Base-by-base conservation (phyloP, 1,284 basidiomycete genomes). In the Cryptococcus sp. region DNA sequence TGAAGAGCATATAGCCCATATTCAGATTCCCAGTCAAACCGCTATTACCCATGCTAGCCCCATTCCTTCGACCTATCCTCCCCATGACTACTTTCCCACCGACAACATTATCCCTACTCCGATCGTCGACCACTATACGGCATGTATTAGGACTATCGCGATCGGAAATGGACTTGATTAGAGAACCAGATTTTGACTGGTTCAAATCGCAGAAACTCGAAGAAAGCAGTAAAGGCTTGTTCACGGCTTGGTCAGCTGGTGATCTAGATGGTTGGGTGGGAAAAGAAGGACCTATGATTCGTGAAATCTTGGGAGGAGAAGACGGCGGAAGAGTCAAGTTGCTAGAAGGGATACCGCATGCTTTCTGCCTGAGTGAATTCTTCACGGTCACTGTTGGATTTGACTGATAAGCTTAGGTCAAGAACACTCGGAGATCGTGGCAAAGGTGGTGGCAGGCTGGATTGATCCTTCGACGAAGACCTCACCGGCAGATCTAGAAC, bases 161-260 rank as follows among this genome's bases (percentile, higher is more conserved):
- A 13, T 72, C 71, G 1, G 77, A 78, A 63, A 73, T 78, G 73
- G 49, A 56, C 5, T 43, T 56, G 4, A 76, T 78, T 49, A 51
- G 46, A 6, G 64, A 58, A 4, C 73, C 72, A 1, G 74, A 78
- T 57, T 34, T 69, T 33, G 68, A 56, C 1, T 75, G 67, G 68
- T 71, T 62, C 58, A 36, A 23, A 33, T 46, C 58, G 4, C 67
- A 71, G 57, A 46, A 37, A n/a, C 35, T 35, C 0, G 10, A 15
- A 13, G 62, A 54, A 23, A 36, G 10, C n/a, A 55, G 55, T 2
- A 33, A 47, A 23, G 66, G 68, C 2, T 51, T 74, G 43, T 66
- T 62, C 44, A 67, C 67, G 7, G 53, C 70, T 5, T 75, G 72
- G 72, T 55, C 65, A 4, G 62, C 46, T 4, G 67, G 66, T 0